These are phyloP conservation scores for Gastrolobium villosum DNA, from an alignment of 306 rosid genomes.

Conservation along the genomic window DNA sequence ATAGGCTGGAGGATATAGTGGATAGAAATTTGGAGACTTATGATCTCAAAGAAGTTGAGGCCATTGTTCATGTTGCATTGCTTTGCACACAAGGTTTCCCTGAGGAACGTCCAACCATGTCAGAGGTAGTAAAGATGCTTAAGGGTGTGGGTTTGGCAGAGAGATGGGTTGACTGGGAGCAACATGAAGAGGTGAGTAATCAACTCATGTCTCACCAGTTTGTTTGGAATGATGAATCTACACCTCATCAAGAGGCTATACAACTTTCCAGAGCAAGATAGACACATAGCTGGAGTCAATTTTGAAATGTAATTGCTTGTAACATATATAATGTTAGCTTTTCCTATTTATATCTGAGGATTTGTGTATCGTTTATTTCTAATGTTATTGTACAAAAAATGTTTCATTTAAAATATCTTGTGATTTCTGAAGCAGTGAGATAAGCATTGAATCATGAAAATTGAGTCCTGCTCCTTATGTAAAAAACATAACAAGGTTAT, in stretches of 20 bases:
- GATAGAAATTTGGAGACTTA: conserved; percentile 62
- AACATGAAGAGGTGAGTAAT: conserved; percentile 59
- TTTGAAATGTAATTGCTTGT: conserved; percentile 47
- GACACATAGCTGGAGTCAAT: conserved; percentile 19
- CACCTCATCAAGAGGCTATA: conserved; percentile 88
- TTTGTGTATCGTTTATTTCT: background rate
- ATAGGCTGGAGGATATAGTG: conserved; percentile 69
- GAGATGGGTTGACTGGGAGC: conserved; percentile 76
- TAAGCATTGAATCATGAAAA: background rate
- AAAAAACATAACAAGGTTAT: background rate
- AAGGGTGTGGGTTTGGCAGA: conserved; percentile 62
- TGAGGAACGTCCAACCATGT: conserved; percentile 69
- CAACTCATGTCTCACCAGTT: conserved; percentile 57
- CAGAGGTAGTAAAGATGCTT: conserved; percentile 62
- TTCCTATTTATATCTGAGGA: too few relatives aligned
- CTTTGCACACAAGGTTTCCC: conserved; percentile 71
- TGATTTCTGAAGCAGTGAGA: background rate
- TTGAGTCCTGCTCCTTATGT: background rate
- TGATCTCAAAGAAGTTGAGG: conserved; percentile 62
- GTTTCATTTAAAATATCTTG: background rate
- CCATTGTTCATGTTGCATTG: conserved; percentile 65
- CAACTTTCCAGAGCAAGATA: conserved; percentile 88
- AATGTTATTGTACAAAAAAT: background rate
- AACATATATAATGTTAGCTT: too few relatives aligned
- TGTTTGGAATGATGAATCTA: conserved; percentile 70